These are phyloP conservation scores for Elongisporangium undulatum DNA, from an alignment of 352 stramenopile genomes.

Conservation along the genomic window DNA sequence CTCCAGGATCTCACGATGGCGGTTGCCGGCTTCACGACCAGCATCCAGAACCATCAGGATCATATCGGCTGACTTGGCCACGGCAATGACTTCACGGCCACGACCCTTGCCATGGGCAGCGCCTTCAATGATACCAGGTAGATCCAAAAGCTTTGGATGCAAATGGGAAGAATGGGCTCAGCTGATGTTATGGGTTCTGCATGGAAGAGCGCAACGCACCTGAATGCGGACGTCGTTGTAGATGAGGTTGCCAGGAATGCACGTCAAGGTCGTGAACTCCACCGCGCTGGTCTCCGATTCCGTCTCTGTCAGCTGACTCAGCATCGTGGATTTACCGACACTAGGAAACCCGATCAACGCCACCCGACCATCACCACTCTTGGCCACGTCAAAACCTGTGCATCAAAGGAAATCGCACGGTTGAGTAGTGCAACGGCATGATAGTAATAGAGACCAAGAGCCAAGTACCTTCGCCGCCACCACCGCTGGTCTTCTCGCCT, in stretches of 20 bases:
- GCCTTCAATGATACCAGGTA: conserved; percentile 99
- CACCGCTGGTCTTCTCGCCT: conserved; percentile 68
- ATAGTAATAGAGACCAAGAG: background rate
- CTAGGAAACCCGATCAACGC: conserved; percentile 94
- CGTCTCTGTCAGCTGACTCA: conserved; percentile 94
- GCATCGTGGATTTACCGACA: conserved; percentile 87
- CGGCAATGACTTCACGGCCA: conserved; percentile 98
- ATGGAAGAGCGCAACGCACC: conserved; percentile 17
- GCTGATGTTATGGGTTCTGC: background rate
- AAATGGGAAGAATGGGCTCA: background rate
- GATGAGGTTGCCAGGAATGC: conserved; percentile 95
- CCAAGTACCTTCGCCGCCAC: conserved; percentile 66
- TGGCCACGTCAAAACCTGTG: conserved; percentile 92
- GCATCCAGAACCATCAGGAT: conserved; percentile 99
- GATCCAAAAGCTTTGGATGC: conserved; percentile 89
- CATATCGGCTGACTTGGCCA: conserved; percentile 97
- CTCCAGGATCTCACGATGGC: conserved; percentile 96
- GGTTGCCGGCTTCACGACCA: conserved; percentile 97
- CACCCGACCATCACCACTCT: conserved; percentile 96
- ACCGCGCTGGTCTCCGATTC: conserved; percentile 96
- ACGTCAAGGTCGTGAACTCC: conserved; percentile 98
- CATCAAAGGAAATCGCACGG: background rate
- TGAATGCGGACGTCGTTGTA: conserved; percentile 97
- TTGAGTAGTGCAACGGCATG: background rate
- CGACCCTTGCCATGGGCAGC: conserved; percentile 97